Percentiles rank a stretch among this genome's conserved stretches.
Conservation (phyloP, 2,329 filamentous ascomycete genomes). For the Aschersonia sp. region DNA sequence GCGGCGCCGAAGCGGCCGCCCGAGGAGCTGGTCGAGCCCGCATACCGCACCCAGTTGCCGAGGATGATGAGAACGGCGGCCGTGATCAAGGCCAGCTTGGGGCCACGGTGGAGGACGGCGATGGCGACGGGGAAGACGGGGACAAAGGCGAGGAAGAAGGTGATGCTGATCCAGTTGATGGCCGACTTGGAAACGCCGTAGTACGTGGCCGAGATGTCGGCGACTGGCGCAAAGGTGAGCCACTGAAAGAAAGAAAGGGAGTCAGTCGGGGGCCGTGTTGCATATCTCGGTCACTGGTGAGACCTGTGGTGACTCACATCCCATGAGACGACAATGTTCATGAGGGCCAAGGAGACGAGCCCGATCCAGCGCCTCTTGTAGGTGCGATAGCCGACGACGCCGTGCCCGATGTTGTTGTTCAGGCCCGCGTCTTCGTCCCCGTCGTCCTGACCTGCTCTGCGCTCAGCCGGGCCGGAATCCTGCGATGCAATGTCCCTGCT, state of each 20-base stretch:
- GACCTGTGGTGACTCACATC: slow-evolving; percentile 46
- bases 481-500: no score
- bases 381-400: slow-evolving; percentile 19
- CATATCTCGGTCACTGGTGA: neutral
- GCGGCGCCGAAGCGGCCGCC: slow-evolving; percentile 57
- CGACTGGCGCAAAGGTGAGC: slow-evolving; percentile 82
- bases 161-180: slow-evolving; percentile 89
- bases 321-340: slow-evolving; percentile 93
- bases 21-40: slow-evolving; percentile 40
- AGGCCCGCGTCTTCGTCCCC: neutral
- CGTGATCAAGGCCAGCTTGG: slow-evolving; percentile 61
- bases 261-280: neutral
- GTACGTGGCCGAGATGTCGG: slow-evolving; percentile 57
- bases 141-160: slow-evolving; percentile 75
- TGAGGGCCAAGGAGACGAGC: slow-evolving; percentile 62
- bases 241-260: slow-evolving; percentile 33
- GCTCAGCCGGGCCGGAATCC: no score
- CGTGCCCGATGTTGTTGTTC: neutral
- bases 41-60: slow-evolving; percentile 88
- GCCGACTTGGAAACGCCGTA: slow-evolving; percentile 59
- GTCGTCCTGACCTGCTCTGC: neutral
- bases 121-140: slow-evolving; percentile 58
- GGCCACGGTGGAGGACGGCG: slow-evolving; percentile 65
- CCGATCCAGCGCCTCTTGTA: slow-evolving; percentile 90
- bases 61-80: slow-evolving; percentile 59